Percentiles rank a stretch among this genome's conserved stretches.
phyloP scores from a whole-genome alignment of 441 rosid genomes.

The Eutrema salsugineum region DNA sequence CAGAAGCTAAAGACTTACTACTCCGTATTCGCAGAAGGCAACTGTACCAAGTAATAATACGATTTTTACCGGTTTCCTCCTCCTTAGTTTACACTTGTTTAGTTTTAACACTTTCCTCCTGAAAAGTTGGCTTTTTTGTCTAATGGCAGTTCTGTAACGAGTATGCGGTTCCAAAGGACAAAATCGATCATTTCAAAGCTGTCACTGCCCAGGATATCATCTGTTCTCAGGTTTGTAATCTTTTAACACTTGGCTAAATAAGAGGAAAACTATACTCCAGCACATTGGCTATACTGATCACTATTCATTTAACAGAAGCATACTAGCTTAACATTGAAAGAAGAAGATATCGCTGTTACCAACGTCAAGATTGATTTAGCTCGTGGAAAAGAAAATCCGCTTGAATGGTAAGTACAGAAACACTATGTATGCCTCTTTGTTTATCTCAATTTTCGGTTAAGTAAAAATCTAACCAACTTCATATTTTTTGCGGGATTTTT shows the following conservation, averaged over 20 bases:
- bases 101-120: neutral
- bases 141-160: conserved; percentile 89
- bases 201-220: conserved; percentile 83
- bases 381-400: conserved; percentile 83
- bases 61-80: neutral
- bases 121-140: neutral
- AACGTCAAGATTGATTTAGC: conserved; percentile 89
- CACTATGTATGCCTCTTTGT: neutral
- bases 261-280: neutral
- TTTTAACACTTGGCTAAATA: neutral
- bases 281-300: neutral
- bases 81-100: neutral
- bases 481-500: conserved; percentile 1
- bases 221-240: conserved; percentile 74
- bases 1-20: conserved; percentile 73
- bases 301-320: conserved; percentile 45
- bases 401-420: conserved; percentile 55
- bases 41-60: conserved; percentile 64
- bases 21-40: conserved; percentile 79
- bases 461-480: conserved; percentile 9
- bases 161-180: conserved; percentile 86
- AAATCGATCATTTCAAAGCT: conserved; percentile 73
- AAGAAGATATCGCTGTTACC: conserved; percentile 77
- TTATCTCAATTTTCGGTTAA: neutral
- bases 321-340: conserved; percentile 56